phyloP scores from a whole-genome alignment of 305 asterid species.

The Caryopteris hybrid region DNA sequence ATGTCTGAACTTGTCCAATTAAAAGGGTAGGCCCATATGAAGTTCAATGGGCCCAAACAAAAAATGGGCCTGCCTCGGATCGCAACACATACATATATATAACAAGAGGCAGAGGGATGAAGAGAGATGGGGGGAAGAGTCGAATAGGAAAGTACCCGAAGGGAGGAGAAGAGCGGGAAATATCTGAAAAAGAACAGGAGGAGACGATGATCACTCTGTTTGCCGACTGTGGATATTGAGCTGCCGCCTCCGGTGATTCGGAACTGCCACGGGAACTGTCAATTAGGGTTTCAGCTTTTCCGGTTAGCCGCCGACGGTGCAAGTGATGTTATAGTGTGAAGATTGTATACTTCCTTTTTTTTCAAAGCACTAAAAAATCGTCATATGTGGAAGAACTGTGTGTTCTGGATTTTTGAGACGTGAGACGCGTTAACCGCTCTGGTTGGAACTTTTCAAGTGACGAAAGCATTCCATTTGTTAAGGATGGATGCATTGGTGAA shows the following conservation, averaged over 20 bases:
- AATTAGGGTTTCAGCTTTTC: neutral
- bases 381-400: neutral
- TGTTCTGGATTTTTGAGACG: neutral
- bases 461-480: neutral
- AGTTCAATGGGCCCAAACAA: no score
- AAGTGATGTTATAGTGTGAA: neutral
- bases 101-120: no score
- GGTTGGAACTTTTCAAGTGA: slow-evolving; percentile 8
- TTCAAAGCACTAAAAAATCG: neutral
- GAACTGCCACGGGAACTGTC: neutral
- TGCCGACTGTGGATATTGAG: neutral
- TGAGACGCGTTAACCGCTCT: neutral
- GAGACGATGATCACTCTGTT: neutral
- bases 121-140: neutral
- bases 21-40: no score
- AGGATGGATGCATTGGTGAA: slow-evolving; percentile 70
- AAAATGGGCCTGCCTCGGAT: no score
- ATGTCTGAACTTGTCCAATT: no score
- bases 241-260: neutral
- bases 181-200: neutral
- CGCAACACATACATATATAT: no score
- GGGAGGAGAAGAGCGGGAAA: neutral
- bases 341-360: neutral
- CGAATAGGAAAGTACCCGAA: neutral
- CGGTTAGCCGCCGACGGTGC: slow-evolving; percentile 7